These are phyloP conservation scores for Gossypium ekmanianum DNA, from an alignment of 345 rosid species.

Conservation along the genomic window DNA sequence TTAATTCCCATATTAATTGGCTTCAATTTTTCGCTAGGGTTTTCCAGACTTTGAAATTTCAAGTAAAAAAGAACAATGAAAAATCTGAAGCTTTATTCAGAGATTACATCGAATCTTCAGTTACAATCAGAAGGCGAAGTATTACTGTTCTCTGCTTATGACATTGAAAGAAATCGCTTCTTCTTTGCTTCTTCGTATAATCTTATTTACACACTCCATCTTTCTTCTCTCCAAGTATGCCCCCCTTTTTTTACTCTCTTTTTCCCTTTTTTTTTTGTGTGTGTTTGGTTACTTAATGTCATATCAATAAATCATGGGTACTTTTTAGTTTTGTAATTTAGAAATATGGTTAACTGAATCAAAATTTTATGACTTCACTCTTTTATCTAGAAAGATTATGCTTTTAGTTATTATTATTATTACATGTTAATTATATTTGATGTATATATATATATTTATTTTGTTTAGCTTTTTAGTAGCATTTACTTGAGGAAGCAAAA, in stretches of 20 bases:
- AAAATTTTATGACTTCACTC: not conserved
- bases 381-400: not conserved
- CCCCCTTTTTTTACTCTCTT: not conserved
- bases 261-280: not conserved
- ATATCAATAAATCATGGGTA: not conserved
- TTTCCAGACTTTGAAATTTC: not conserved
- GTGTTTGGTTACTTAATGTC: not conserved
- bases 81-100: conserved; percentile 66
- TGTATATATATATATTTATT: not conserved
- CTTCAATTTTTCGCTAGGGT: conserved; percentile 10
- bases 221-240: conserved; percentile 62
- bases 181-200: conserved; percentile 76
- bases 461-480: not conserved
- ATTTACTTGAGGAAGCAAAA: not conserved
- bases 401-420: not conserved
- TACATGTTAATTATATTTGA: not conserved
- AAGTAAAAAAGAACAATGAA: conserved; percentile 38
- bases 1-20: conserved; percentile 2
- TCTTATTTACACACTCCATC: conserved; percentile 48
- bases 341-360: not conserved
- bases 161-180: conserved; percentile 73
- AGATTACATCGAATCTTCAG: conserved; percentile 50
- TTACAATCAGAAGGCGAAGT: conserved; percentile 53
- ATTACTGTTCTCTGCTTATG: conserved; percentile 59
- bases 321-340: not conserved